Conservation (phyloP, 495 filamentous ascomycete genomes). For the Podospora australis region DNA sequence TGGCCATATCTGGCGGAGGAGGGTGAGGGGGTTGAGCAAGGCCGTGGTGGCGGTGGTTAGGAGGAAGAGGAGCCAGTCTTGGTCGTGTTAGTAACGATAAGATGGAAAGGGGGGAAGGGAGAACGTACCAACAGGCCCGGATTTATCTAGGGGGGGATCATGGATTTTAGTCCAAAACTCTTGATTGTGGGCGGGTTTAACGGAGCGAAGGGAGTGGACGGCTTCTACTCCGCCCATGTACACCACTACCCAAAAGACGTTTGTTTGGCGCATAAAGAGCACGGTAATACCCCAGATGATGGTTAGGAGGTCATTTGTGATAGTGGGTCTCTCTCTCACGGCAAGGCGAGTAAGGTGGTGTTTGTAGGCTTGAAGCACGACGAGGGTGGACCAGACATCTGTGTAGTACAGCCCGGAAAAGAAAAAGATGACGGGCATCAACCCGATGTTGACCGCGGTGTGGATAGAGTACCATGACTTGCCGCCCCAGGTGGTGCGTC, state of each 20-base stretch:
- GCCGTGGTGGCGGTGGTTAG: constrained; percentile 55
- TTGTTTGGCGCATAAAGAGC: constrained; percentile 82
- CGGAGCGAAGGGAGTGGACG: constrained; percentile 40
- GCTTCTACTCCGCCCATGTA: constrained; percentile 75
- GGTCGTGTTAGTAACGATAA: background rate
- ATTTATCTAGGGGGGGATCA: constrained; percentile 53
- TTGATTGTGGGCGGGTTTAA: constrained; percentile 25
- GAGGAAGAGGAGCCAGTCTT: constrained; percentile 42
- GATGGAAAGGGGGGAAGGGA: no score
- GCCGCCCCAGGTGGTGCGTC: background rate
- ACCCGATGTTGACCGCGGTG: constrained; percentile 68
- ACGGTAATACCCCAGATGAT: constrained; percentile 54
- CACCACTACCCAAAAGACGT: constrained; percentile 88
- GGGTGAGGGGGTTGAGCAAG: constrained; percentile 41
- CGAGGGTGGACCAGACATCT: constrained; percentile 65
- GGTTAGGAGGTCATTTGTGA: constrained; percentile 34
- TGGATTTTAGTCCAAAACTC: constrained; percentile 34
- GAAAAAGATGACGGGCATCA: constrained; percentile 91
- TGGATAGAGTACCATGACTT: constrained; percentile 39
- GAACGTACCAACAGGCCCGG: constrained; percentile 50
- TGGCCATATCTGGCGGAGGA: constrained; percentile 53
- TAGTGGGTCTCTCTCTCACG: constrained; percentile 11
- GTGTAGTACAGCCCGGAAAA: constrained; percentile 94
- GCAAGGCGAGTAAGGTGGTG: constrained; percentile 47
- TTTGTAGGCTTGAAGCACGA: constrained; percentile 60